A percentile compares a stretch with the other conserved stretches of the same genome.
phyloP scores from a whole-genome alignment of 2,329 filamentous ascomycete species.

The Fusarium lyarnte region DNA sequence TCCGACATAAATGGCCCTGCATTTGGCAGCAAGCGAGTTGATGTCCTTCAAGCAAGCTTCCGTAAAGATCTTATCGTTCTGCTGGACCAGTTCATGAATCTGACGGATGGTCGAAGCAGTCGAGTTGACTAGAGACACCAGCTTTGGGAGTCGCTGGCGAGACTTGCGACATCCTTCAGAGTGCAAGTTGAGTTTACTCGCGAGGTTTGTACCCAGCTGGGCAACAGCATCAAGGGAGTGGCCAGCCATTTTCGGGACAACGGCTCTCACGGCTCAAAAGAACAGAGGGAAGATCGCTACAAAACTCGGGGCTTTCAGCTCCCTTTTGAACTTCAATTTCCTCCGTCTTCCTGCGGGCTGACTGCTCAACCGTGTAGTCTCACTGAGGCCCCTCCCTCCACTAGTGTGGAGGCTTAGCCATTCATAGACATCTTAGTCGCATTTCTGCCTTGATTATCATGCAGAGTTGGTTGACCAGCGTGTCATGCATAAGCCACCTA shows the following conservation, averaged over 20 bases:
- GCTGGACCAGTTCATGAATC: not conserved
- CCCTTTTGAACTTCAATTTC: not conserved
- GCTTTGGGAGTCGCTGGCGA: not conserved
- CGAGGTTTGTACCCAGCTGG: not conserved
- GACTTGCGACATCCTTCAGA: not conserved
- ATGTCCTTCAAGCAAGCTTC: not conserved
- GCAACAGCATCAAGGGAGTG: not conserved
- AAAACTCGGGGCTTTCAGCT: rapidly evolving
- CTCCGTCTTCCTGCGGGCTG: not conserved
- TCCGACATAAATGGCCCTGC: not conserved
- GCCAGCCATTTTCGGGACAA: not conserved
- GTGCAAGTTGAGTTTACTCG: not conserved
- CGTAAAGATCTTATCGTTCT: not conserved
- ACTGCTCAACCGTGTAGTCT: not conserved
- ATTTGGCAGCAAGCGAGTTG: not conserved
- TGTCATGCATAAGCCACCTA: not conserved
- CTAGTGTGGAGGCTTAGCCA: not conserved
- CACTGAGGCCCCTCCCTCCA: not conserved
- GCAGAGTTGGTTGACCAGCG: not conserved
- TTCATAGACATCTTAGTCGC: not conserved
- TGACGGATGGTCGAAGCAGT: not conserved
- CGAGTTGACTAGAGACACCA: not conserved
- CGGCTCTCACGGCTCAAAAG: rapidly evolving
- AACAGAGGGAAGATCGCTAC: rapidly evolving
- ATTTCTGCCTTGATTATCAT: slow-evolving; percentile 3